Percentiles rank a stretch among this genome's conserved stretches.
These are phyloP conservation scores for Hortiboletus rubellus DNA, from an alignment of 1,284 basidiomycete genomes.

Conservation along the genomic window DNA sequence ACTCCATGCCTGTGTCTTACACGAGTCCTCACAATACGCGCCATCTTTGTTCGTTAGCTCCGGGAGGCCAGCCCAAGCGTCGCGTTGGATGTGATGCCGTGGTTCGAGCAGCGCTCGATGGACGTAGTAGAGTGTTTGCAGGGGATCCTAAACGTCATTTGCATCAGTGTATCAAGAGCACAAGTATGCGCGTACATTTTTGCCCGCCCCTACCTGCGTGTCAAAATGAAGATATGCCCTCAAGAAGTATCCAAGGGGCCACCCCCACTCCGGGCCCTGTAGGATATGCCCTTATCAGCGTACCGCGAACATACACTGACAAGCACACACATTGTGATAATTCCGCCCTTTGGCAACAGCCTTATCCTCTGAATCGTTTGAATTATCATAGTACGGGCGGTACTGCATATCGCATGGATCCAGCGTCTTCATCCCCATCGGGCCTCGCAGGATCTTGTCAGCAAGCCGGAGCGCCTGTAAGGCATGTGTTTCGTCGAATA, in stretches of 20 bases:
- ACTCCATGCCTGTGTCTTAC: conserved; percentile 92
- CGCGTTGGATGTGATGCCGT: conserved; percentile 71
- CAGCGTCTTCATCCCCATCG: conserved; percentile 93
- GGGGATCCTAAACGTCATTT: conserved; percentile 51
- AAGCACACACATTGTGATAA: conserved; percentile 67
- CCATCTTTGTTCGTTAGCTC: conserved; percentile 90
- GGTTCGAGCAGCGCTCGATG: conserved; percentile 70
- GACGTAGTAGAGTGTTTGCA: conserved; percentile 76
- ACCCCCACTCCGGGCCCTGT: conserved; percentile 88
- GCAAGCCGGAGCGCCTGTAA: conserved; percentile 75
- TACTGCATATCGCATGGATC: conserved; percentile 87
- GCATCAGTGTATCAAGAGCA: neutral
- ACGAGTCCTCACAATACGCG: conserved; percentile 80
- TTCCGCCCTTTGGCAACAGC: conserved; percentile 89
- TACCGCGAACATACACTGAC: neutral
- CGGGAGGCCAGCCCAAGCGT: conserved; percentile 89
- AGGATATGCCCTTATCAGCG: conserved; percentile 10
- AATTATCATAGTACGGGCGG: conserved; percentile 87
- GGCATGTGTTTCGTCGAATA: conserved; percentile 84
- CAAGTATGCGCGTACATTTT: conserved; percentile 51
- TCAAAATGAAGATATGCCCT: conserved; percentile 91
- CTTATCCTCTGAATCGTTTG: conserved; percentile 82
- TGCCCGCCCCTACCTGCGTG: conserved; percentile 56
- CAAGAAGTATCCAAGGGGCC: conserved; percentile 94
- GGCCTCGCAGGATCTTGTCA: conserved; percentile 75